Conservation (phyloP, 2,329 filamentous ascomycete species). For the Alternaria novae-zelandiae region DNA sequence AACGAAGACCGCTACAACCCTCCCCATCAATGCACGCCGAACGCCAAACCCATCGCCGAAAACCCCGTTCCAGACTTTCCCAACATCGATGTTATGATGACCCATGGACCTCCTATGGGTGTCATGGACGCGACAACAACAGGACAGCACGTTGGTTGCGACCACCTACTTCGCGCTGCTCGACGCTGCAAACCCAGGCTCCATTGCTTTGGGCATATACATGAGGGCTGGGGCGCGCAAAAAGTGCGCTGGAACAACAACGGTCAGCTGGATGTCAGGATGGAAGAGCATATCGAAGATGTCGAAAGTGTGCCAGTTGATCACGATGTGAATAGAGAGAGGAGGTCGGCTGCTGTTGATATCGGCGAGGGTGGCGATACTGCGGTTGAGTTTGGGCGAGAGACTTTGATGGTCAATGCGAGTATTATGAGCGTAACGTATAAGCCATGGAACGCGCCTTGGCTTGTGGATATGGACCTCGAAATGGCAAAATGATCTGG, state of each 20-base stretch:
- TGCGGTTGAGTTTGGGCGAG: conserved; percentile 53
- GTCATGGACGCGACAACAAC: conserved; percentile 55
- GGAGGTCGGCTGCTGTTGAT: conserved; percentile 39
- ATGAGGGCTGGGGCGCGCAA: conserved; percentile 56
- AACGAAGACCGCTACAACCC: conserved; percentile 61
- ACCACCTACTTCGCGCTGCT: conserved; percentile 60
- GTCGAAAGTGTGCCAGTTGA: conserved; percentile 24
- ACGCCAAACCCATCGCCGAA: conserved; percentile 35
- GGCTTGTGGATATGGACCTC: conserved; percentile 62
- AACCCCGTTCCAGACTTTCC: conserved; percentile 55
- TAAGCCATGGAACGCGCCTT: conserved; percentile 59
- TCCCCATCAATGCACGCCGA: conserved; percentile 31
- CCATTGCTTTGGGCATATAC: conserved; percentile 70
- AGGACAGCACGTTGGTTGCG: conserved; percentile 59
- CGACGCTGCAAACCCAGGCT: conserved; percentile 58
- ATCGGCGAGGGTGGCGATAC: conserved; percentile 32
- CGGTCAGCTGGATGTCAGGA: conserved; percentile 22
- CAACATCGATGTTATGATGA: conserved; percentile 63
- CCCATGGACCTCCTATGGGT: conserved; percentile 64
- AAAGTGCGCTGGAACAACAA: conserved; percentile 48
- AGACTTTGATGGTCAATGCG: conserved; percentile 66
- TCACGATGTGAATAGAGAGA: conserved; percentile 21
- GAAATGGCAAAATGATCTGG: conserved; percentile 28
- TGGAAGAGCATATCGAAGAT: conserved; percentile 26
- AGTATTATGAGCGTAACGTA: conserved; percentile 61